A percentile compares a stretch with the other conserved stretches of the same genome.
phyloP scores from a whole-genome alignment of 345 rosid genomes.

The Capsella bursapastoris region DNA sequence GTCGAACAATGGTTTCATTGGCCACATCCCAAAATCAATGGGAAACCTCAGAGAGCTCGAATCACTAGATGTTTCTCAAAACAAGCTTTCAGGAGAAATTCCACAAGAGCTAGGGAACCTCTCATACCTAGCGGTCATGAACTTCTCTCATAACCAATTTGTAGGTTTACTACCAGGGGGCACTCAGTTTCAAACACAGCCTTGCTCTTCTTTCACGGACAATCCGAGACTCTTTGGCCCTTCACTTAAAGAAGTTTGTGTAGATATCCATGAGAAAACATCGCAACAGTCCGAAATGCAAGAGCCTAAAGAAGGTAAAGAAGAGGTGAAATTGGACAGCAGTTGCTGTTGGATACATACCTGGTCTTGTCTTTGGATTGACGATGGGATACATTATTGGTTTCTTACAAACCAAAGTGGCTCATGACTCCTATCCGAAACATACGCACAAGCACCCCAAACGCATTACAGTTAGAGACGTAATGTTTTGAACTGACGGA shows the following conservation, averaged over 20 bases:
- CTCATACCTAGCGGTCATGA: slow-evolving; percentile 11
- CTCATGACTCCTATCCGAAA: neutral
- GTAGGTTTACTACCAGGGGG: slow-evolving; percentile 31
- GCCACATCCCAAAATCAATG: slow-evolving; percentile 10
- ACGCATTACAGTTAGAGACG: neutral
- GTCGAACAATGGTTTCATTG: neutral
- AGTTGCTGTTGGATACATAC: neutral
- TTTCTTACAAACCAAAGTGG: neutral
- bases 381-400: neutral
- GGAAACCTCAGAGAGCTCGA: slow-evolving; percentile 8
- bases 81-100: slow-evolving; percentile 15
- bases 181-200: slow-evolving; percentile 27
- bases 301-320: neutral
- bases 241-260: neutral
- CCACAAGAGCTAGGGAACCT: slow-evolving; percentile 8
- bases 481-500: too few relatives aligned
- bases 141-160: slow-evolving; percentile 31
- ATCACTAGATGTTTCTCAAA: neutral
- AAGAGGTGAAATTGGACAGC: neutral
- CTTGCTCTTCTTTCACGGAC: neutral
- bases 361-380: neutral
- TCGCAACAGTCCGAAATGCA: neutral
- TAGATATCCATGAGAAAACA: neutral
- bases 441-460: neutral
- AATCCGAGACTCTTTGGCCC: neutral